Evolutionary conservation across 805 yeast genomes (phyloP).

Genomic region (Ogataea siamensis): DNA sequence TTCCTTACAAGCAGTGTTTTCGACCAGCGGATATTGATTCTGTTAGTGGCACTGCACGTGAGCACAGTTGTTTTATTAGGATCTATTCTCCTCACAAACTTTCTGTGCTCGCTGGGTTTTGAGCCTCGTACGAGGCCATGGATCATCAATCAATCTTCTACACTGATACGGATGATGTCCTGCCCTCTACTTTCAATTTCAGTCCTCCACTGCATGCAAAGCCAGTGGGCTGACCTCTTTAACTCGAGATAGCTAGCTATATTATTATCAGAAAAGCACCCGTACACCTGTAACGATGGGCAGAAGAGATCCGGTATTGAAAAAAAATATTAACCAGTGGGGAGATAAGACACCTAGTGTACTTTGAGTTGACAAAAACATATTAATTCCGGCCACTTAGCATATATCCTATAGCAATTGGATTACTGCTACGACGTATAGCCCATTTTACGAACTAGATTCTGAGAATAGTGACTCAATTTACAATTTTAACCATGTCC

Average conservation of each 20-base stretch:
- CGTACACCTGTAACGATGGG: slow-evolving; percentile 9
- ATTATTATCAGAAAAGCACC: slow-evolving; percentile 1
- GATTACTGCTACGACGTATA: not conserved
- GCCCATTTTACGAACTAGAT: not conserved
- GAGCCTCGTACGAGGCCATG: slow-evolving; percentile 15
- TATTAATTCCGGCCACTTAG: slow-evolving; percentile 1
- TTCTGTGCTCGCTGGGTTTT: slow-evolving; percentile 15
- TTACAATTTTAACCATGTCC: slow-evolving; percentile 9
- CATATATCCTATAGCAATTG: slow-evolving; percentile 1
- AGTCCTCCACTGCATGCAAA: slow-evolving; percentile 14
- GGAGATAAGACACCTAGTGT: slow-evolving; percentile 12
- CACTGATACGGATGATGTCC: slow-evolving; percentile 9
- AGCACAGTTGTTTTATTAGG: slow-evolving; percentile 17
- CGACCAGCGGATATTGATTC: slow-evolving; percentile 1
- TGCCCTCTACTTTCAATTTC: slow-evolving; percentile 21
- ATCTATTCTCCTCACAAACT: slow-evolving; percentile 18
- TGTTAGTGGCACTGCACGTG: slow-evolving; percentile 17
- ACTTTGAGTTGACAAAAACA: not conserved
- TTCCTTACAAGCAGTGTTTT: not conserved
- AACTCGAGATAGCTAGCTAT: slow-evolving; percentile 5
- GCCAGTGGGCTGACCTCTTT: slow-evolving; percentile 15
- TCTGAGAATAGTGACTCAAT: too few relatives aligned
- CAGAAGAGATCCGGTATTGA: slow-evolving; percentile 12
- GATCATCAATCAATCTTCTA: slow-evolving; percentile 14
- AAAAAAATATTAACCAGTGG: slow-evolving; percentile 9